These are phyloP conservation scores for Verticillium nubilum DNA, from an alignment of 2,329 filamentous ascomycete genomes.

Conservation along the genomic window DNA sequence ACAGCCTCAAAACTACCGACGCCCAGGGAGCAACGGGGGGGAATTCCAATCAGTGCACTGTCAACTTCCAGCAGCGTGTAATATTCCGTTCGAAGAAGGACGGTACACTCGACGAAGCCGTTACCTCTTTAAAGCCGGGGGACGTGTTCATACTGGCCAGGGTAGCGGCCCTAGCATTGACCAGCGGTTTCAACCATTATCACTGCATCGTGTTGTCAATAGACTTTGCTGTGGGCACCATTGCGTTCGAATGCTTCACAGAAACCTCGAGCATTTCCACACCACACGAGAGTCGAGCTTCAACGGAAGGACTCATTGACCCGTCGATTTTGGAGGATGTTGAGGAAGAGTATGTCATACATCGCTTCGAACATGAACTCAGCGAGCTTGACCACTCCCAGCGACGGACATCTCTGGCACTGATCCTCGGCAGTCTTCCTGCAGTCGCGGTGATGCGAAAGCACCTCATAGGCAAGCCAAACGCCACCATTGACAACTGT, in stretches of 20 bases:
- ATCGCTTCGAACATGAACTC: conserved; percentile 50
- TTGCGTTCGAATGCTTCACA: conserved; percentile 1
- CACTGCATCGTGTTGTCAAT: neutral
- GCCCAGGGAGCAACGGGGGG: neutral
- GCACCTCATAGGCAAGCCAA: conserved; percentile 35
- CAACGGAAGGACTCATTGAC: neutral
- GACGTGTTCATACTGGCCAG: conserved; percentile 6
- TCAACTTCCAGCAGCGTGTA: neutral
- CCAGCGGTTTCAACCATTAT: too few species aligned
- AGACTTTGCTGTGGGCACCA: neutral
- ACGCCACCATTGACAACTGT: conserved; percentile 34
- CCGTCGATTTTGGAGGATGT: neutral
- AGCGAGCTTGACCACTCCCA: conserved; percentile 40
- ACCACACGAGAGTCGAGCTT: neutral
- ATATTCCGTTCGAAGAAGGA: neutral
- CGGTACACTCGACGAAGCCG: conserved; percentile 3
- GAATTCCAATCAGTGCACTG: neutral
- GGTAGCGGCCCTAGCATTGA: too few species aligned
- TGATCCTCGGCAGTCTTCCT: conserved; percentile 56
- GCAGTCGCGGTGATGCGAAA: conserved; percentile 51
- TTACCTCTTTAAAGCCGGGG: conserved; percentile 6
- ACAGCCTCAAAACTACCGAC: neutral
- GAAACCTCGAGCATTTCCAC: neutral
- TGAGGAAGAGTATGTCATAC: conserved; percentile 10
- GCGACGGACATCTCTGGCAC: conserved; percentile 45